Evolutionary conservation across 2,329 filamentous ascomycete species (phyloP).

Genomic region (Pseudocercospora eumusae): DNA sequence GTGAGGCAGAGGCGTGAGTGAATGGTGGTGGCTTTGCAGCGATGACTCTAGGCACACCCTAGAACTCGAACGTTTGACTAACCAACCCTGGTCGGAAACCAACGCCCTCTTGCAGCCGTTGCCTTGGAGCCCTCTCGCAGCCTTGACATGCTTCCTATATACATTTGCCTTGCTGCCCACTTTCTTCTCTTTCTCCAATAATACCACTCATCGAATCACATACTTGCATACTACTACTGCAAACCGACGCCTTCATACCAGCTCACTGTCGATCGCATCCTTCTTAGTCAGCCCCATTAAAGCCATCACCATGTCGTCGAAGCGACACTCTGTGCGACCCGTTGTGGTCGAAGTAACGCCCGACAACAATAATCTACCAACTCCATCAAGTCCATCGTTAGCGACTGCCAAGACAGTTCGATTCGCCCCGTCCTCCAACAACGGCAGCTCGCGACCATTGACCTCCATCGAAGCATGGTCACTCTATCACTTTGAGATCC

Average conservation of each 20-base stretch:
- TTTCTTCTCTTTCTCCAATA: slow-evolving; percentile 6
- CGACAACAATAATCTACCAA: slow-evolving; percentile 23
- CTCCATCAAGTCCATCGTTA: slow-evolving; percentile 33
- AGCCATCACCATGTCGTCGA: slow-evolving; percentile 25
- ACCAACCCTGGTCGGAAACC: neutral
- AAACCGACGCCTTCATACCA: slow-evolving; percentile 3
- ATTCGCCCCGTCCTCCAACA: slow-evolving; percentile 32
- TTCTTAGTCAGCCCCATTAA: slow-evolving; percentile 10
- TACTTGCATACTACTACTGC: slow-evolving; percentile 2
- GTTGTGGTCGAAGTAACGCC: slow-evolving; percentile 35
- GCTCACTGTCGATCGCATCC: slow-evolving; percentile 7
- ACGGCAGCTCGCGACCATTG: slow-evolving; percentile 45
- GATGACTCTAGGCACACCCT: too few relatives aligned
- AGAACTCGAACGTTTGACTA: too few relatives aligned
- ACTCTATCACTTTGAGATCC: slow-evolving; percentile 51
- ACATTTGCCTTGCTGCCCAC: slow-evolving; percentile 11
- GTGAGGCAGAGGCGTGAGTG: neutral
- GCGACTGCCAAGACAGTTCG: slow-evolving; percentile 35
- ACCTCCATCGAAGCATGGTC: slow-evolving; percentile 49
- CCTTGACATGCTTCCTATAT: neutral
- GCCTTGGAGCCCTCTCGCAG: slow-evolving; percentile 2
- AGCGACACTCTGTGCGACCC: slow-evolving; percentile 26
- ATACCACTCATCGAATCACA: slow-evolving; percentile 2
- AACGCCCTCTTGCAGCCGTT: slow-evolving; percentile 7
- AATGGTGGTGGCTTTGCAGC: slow-evolving; percentile 5